Conservation (phyloP, 345 rosid genomes). For the Melaleuca quinquenervia region DNA sequence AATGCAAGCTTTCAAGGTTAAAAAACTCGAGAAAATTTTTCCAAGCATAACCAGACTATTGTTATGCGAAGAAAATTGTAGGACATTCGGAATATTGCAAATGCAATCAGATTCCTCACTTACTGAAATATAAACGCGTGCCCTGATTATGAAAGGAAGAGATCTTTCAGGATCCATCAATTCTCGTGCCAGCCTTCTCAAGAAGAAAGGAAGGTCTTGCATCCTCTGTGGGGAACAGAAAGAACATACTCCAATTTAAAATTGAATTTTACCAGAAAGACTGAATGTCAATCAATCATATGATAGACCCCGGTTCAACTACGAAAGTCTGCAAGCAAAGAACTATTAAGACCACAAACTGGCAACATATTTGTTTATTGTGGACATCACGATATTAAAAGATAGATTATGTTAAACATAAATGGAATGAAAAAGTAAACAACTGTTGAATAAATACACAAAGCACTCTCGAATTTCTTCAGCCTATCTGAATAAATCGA, state of each 20-base stretch:
- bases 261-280: neutral
- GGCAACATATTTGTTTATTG: neutral
- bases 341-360: neutral
- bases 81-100: neutral
- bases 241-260: neutral
- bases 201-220: conserved; percentile 90
- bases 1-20: neutral
- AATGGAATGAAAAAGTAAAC: neutral
- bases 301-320: neutral
- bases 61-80: neutral
- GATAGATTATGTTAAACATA: neutral
- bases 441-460: neutral
- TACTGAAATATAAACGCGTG: conserved; percentile 77
- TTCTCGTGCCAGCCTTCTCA: conserved; percentile 65
- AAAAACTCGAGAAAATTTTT: neutral
- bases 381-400: neutral
- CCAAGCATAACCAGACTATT: neutral
- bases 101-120: conserved; percentile 10
- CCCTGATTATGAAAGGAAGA: conserved; percentile 75
- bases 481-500: neutral
- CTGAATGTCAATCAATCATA: neutral
- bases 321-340: neutral
- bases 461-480: neutral
- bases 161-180: conserved; percentile 76
- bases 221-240: conserved; percentile 34